Conservation (phyloP, 352 stramenopile species). For the Phytophthora cajani region DNA sequence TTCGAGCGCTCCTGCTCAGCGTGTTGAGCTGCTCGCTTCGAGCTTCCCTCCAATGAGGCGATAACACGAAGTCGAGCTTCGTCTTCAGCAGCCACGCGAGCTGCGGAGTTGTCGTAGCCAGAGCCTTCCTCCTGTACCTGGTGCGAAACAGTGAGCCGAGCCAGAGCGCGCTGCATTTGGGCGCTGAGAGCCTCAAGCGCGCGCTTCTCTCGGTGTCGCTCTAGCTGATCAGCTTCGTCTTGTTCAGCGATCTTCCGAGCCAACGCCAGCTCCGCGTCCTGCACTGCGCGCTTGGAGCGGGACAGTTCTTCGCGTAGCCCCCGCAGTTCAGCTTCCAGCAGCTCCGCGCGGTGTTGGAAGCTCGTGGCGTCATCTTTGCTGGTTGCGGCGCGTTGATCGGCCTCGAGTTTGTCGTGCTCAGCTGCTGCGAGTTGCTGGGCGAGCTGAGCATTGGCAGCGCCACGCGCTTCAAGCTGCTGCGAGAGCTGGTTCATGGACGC, state of each 20-base stretch:
- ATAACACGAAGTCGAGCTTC: slow-evolving; percentile 69
- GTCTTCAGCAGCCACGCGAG: slow-evolving; percentile 47
- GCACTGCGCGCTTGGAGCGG: slow-evolving; percentile 24
- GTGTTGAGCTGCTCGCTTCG: slow-evolving; percentile 55
- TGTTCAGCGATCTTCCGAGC: slow-evolving; percentile 33
- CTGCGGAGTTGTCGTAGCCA: slow-evolving; percentile 38
- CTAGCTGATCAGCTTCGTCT: slow-evolving; percentile 46
- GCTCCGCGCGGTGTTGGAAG: slow-evolving; percentile 26
- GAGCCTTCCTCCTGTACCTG: slow-evolving; percentile 48
- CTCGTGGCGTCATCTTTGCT: slow-evolving; percentile 23
- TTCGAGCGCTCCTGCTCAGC: slow-evolving; percentile 70
- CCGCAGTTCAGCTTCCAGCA: slow-evolving; percentile 26
- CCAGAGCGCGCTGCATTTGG: slow-evolving; percentile 65
- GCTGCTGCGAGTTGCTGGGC: slow-evolving; percentile 40
- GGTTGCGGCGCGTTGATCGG: slow-evolving; percentile 20
- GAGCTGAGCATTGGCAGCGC: slow-evolving; percentile 32
- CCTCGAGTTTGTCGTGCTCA: slow-evolving; percentile 29
- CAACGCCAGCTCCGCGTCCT: slow-evolving; percentile 28
- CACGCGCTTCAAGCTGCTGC: slow-evolving; percentile 30
- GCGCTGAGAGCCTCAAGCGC: slow-evolving; percentile 57
- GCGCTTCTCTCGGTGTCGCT: slow-evolving; percentile 46
- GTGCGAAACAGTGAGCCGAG: slow-evolving; percentile 56
- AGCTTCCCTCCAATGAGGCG: slow-evolving; percentile 63
- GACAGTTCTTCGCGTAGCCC: slow-evolving; percentile 29
- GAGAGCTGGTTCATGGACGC: slow-evolving; percentile 19